Evolutionary conservation across 257 asterid species (phyloP).

Genomic region (Penstemon davidsonii): DNA sequence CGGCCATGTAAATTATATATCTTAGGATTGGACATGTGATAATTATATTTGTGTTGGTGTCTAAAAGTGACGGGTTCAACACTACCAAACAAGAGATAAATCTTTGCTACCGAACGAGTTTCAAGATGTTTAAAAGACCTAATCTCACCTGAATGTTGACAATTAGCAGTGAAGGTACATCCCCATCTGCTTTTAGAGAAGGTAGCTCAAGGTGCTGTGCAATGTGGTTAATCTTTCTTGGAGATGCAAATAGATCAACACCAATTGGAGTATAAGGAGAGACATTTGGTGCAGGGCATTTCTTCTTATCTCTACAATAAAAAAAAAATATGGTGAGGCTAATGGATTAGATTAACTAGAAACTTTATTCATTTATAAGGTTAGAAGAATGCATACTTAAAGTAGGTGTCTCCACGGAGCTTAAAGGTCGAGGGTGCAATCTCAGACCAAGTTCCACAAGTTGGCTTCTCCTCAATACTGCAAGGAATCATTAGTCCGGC

Average conservation of each 20-base stretch:
- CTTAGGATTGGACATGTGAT: too few relatives aligned
- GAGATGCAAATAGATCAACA: constrained; percentile 74
- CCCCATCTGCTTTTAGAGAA: constrained; percentile 53
- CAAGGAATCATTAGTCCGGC: constrained; percentile 77
- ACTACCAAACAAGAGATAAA: too few relatives aligned
- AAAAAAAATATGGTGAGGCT: constrained; percentile 11
- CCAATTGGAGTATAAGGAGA: constrained; percentile 88
- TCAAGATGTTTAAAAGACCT: too few relatives aligned
- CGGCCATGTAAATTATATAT: too few relatives aligned
- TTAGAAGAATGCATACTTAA: constrained; percentile 51
- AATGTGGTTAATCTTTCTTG: constrained; percentile 79
- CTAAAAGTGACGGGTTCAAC: too few relatives aligned
- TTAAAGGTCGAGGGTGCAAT: constrained; percentile 81
- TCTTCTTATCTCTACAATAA: constrained; percentile 88
- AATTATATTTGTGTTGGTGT: too few relatives aligned
- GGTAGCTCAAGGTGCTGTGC: constrained; percentile 94
- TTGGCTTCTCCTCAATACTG: constrained; percentile 65
- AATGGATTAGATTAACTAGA: constrained; percentile 1
- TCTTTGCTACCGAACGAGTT: too few relatives aligned
- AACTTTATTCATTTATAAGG: constrained; percentile 3
- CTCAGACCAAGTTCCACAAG: constrained; percentile 76
- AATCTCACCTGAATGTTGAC: constrained; percentile 83
- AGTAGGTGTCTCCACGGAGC: constrained; percentile 84
- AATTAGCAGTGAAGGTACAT: constrained; percentile 67
- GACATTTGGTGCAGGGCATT: constrained; percentile 64